Percentiles rank a stretch among this genome's conserved stretches.
These are phyloP conservation scores for Daldinia childiae DNA, from an alignment of 495 filamentous ascomycete genomes.

Conservation along the genomic window DNA sequence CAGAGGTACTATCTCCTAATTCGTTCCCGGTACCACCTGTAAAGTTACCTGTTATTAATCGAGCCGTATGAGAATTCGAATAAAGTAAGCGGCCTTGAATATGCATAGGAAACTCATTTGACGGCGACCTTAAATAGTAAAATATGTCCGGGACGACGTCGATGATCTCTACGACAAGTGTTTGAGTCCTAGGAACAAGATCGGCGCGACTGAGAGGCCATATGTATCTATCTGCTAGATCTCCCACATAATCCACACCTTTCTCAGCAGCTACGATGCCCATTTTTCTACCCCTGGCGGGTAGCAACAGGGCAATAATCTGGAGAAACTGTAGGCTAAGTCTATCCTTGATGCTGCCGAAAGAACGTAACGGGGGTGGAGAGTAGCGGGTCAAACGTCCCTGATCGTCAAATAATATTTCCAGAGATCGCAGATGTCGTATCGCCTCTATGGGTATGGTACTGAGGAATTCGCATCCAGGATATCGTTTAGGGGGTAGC, in stretches of 20 bases:
- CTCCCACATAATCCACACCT: conserved; percentile 1
- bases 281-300: not conserved
- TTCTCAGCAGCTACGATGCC: not conserved
- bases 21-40: not conserved
- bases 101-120: not conserved
- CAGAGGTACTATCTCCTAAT: not conserved
- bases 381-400: not conserved
- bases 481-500: not conserved
- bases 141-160: not conserved
- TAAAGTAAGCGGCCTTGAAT: not conserved
- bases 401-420: not conserved
- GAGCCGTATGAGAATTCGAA: not conserved
- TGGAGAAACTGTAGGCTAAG: not conserved
- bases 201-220: conserved; percentile 1
- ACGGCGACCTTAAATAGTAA: conserved; percentile 2
- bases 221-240: conserved; percentile 2
- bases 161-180: not conserved
- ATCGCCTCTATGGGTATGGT: conserved; percentile 1
- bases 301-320: not conserved
- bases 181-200: not conserved
- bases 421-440: not conserved
- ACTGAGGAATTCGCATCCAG: conserved; percentile 7
- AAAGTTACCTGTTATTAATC: not conserved
- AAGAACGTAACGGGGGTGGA: not conserved
- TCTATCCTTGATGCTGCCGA: not conserved